These are phyloP conservation scores for Fusarium fracticaudum DNA, from an alignment of 2,329 filamentous ascomycete species.

Conservation along the genomic window DNA sequence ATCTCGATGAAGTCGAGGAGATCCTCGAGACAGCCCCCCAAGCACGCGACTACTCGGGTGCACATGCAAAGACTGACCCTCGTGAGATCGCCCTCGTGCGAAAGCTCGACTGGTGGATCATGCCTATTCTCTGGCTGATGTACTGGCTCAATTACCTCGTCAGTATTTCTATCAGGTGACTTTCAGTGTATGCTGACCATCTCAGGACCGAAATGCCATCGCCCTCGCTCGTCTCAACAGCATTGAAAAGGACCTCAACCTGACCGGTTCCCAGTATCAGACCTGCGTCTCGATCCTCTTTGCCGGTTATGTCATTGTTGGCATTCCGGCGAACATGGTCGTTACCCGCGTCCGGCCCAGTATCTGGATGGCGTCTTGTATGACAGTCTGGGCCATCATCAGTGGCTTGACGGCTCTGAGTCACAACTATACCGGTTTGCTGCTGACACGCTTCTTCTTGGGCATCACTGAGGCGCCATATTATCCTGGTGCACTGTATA, in stretches of 20 bases:
- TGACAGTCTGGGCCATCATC: conserved; percentile 59
- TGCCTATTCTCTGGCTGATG: conserved; percentile 46
- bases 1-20: conserved; percentile 14
- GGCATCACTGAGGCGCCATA: conserved; percentile 54
- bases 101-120: conserved; percentile 34
- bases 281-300: conserved; percentile 45
- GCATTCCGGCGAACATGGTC: conserved; percentile 55
- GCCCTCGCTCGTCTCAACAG: conserved; percentile 51
- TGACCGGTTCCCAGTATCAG: conserved; percentile 42
- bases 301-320: conserved; percentile 57
- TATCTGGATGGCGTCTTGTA: conserved; percentile 52
- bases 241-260: conserved; percentile 43
- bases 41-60: conserved; percentile 29
- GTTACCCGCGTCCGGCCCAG: conserved; percentile 53
- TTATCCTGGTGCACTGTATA: conserved; percentile 48
- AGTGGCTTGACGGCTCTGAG: conserved; percentile 57
- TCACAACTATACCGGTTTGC: conserved; percentile 58
- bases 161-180: fast-evolving
- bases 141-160: conserved; percentile 55
- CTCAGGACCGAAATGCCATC: conserved; percentile 56
- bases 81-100: conserved; percentile 31
- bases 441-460: conserved; percentile 56
- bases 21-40: conserved; percentile 5
- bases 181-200: not conserved
- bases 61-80: conserved; percentile 31